Evolutionary conservation across 768 basidiomycete species (phyloP).

Genomic region (Psilocybe subaeruginosa): DNA sequence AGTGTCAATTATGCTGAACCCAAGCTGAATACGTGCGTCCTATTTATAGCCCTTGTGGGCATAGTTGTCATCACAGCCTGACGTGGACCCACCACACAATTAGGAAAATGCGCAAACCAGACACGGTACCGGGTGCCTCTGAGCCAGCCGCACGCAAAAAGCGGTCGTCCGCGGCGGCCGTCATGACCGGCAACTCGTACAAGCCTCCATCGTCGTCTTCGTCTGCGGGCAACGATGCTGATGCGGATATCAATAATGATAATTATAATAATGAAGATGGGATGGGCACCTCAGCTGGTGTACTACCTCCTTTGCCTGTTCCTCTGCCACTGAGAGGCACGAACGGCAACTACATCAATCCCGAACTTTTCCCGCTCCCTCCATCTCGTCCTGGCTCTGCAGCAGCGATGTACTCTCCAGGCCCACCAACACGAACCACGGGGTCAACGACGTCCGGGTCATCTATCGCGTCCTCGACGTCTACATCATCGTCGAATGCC

Average conservation of each 20-base stretch:
- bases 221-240: slow-evolving; percentile 29
- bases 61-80: neutral
- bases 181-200: slow-evolving; percentile 31
- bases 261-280: slow-evolving; percentile 27
- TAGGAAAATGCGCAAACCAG: slow-evolving; percentile 92
- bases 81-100: slow-evolving; percentile 10
- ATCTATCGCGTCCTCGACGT: slow-evolving; percentile 18
- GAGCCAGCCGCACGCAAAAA: slow-evolving; percentile 40
- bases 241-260: slow-evolving; percentile 28
- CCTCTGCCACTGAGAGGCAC: slow-evolving; percentile 30
- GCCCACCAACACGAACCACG: slow-evolving; percentile 31
- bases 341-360: slow-evolving; percentile 31
- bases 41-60: neutral
- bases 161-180: slow-evolving; percentile 47
- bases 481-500: slow-evolving; percentile 21
- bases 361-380: slow-evolving; percentile 39
- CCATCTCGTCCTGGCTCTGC: slow-evolving; percentile 37
- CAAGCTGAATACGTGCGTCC: slow-evolving; percentile 81
- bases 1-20: slow-evolving; percentile 89
- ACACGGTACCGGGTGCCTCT: slow-evolving; percentile 43
- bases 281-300: slow-evolving; percentile 26
- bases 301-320: slow-evolving; percentile 19
- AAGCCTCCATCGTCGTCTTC: slow-evolving; percentile 27
- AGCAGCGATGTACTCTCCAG: slow-evolving; percentile 33
- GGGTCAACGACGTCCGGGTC: slow-evolving; percentile 31